Evolutionary conservation across 2,329 filamentous ascomycete genomes (phyloP).

Genomic region (Calonectria pauciramosa): DNA sequence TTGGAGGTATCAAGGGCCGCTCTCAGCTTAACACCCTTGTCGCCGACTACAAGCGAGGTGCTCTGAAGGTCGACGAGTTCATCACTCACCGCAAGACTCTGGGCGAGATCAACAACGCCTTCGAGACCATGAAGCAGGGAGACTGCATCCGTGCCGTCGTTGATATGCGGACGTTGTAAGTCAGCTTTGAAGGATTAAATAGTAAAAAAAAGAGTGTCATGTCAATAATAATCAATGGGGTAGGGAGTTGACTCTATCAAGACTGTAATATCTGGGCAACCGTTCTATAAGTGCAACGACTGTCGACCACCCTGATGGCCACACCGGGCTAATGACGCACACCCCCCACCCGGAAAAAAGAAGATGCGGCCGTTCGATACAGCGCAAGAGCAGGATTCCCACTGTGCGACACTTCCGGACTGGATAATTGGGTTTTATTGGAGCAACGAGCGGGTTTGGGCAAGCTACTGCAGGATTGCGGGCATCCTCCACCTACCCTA

Average conservation of each 20-base stretch:
- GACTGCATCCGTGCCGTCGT: constrained; percentile 98
- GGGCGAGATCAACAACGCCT: constrained; percentile 88
- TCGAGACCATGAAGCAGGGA: constrained; percentile 93
- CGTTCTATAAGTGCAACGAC: constrained; percentile 23
- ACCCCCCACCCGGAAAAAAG: constrained; percentile 2
- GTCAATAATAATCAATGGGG: constrained; percentile 24
- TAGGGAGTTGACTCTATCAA: constrained; percentile 30
- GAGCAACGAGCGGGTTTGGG: constrained; percentile 3
- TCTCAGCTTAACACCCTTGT: constrained; percentile 91
- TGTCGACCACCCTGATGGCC: constrained; percentile 29
- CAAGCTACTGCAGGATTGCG: constrained; percentile 1
- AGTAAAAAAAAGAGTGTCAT: constrained; percentile 25
- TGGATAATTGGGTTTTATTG: constrained; percentile 16
- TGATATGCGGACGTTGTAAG: constrained; percentile 65
- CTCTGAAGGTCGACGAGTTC: constrained; percentile 98
- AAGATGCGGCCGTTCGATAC: background rate
- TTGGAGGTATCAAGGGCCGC: constrained; percentile 98
- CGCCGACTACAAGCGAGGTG: constrained; percentile 87
- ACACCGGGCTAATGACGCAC: constrained; percentile 11
- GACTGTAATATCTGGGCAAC: constrained; percentile 24
- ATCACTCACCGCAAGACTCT: constrained; percentile 95
- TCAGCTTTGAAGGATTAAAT: constrained; percentile 29
- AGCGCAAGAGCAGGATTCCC: background rate
- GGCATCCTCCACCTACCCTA: constrained; percentile 12
- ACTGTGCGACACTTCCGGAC: background rate